Percentiles rank a stretch among this genome's conserved stretches.
phyloP scores from a whole-genome alignment of 2,329 filamentous ascomycete genomes.

The Fusarium sp. region DNA sequence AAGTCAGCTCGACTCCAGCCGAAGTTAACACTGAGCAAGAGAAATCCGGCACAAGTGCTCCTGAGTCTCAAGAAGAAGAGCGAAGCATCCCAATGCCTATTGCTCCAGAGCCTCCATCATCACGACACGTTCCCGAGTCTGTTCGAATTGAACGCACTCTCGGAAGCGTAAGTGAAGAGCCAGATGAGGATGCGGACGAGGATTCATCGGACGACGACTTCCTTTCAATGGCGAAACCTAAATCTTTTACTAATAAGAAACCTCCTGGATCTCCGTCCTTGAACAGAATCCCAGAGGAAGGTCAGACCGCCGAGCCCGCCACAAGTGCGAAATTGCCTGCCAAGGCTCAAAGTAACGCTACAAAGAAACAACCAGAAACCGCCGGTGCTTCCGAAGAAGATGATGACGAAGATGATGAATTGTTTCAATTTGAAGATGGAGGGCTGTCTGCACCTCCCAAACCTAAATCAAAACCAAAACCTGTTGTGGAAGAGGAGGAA shows the following conservation, averaged over 20 bases:
- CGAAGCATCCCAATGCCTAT: conserved; percentile 17
- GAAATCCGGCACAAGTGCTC: conserved; percentile 27
- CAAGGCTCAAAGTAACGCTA: conserved; percentile 14
- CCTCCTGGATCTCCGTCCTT: conserved; percentile 34
- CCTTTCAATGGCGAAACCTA: conserved; percentile 58
- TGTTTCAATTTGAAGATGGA: conserved; percentile 64
- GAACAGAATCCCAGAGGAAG: conserved; percentile 26
- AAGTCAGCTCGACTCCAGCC: conserved; percentile 59
- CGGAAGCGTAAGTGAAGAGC: conserved; percentile 50
- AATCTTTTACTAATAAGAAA: conserved; percentile 51
- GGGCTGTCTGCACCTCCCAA: conserved; percentile 53
- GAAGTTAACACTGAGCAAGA: conserved; percentile 42
- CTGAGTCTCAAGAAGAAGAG: conserved; percentile 13
- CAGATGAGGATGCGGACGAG: conserved; percentile 46
- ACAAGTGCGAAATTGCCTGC: conserved; percentile 12
- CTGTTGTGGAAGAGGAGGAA: conserved; percentile 53
- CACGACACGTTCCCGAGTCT: conserved; percentile 32
- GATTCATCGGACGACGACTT: conserved; percentile 60
- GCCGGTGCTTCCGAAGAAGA: conserved; percentile 32
- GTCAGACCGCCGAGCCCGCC: conserved; percentile 12
- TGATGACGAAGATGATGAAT: conserved; percentile 54
- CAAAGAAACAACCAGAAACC: conserved; percentile 1
- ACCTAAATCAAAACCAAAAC: conserved; percentile 47
- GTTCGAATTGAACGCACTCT: conserved; percentile 39
- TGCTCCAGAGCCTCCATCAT: conserved; percentile 39